Evolutionary conservation across 176 grass and related monocot species (phyloP).

Genomic region (Eleusine coracana): DNA sequence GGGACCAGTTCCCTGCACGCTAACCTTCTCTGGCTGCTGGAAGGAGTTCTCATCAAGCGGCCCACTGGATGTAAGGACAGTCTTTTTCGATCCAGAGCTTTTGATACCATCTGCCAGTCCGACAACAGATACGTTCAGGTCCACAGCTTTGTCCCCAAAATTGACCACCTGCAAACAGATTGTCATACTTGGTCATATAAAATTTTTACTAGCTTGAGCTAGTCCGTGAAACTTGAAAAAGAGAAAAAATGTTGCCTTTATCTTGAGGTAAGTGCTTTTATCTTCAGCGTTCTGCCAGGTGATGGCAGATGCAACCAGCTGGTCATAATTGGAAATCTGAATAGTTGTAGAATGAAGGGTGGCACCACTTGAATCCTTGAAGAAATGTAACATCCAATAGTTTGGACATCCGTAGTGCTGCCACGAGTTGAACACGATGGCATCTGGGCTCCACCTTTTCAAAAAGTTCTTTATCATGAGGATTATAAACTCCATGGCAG

Average conservation of each 20-base stretch:
- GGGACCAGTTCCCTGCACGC: neutral
- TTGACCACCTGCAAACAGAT: conserved; percentile 64
- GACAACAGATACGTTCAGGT: conserved; percentile 56
- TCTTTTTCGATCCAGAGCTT: conserved; percentile 54
- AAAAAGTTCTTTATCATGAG: neutral
- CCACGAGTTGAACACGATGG: conserved; percentile 87
- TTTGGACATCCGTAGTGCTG: conserved; percentile 88
- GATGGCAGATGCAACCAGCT: conserved; percentile 68
- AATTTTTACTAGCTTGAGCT: neutral
- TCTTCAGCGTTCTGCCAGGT: conserved; percentile 64
- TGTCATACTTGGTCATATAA: neutral
- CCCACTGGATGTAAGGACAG: conserved; percentile 60
- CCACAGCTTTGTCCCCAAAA: conserved; percentile 59
- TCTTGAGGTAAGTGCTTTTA: conserved; percentile 56
- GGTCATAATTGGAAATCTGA: conserved; percentile 44
- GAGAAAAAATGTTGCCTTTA: conserved; percentile 49
- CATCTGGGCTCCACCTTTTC: conserved; percentile 77
- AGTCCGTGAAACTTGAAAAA: neutral
- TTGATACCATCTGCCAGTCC: conserved; percentile 48
- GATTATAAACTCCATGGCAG: neutral
- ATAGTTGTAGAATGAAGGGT: conserved; percentile 50
- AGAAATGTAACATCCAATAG: conserved; percentile 88
- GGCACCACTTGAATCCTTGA: conserved; percentile 83
- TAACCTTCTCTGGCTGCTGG: conserved; percentile 64
- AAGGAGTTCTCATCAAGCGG: conserved; percentile 83